phyloP scores from a whole-genome alignment of 108 stramenopile species.

The Seminavis robusta region DNA sequence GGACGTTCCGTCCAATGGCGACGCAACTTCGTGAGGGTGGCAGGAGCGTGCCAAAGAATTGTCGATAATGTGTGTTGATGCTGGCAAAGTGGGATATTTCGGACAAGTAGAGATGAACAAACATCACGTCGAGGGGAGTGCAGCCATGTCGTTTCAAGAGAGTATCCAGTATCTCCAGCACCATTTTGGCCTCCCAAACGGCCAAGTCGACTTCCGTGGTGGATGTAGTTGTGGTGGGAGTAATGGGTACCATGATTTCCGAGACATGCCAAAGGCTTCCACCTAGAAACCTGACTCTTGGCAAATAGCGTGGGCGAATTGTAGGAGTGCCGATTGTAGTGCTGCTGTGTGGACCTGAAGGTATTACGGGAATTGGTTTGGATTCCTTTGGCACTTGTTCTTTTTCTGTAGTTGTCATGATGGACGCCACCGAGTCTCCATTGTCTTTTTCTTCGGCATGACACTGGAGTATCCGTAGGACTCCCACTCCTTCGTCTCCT shows the following conservation, averaged over 20 bases:
- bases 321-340: not conserved
- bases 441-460: constrained; percentile 70
- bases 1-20: constrained; percentile 48
- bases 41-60: constrained; percentile 67
- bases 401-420: not conserved
- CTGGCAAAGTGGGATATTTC: constrained; percentile 87
- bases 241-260: constrained; percentile 57
- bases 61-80: constrained; percentile 86
- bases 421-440: constrained; percentile 7
- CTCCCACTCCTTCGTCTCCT: constrained; percentile 77
- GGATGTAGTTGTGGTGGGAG: constrained; percentile 13
- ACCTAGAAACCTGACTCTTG: constrained; percentile 40
- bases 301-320: constrained; percentile 7
- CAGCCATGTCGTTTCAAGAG: constrained; percentile 30
- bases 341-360: too few relatives aligned
- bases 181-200: constrained; percentile 48
- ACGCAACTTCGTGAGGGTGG: constrained; percentile 88
- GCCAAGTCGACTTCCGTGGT: constrained; percentile 54
- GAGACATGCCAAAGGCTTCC: constrained; percentile 73
- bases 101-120: constrained; percentile 90
- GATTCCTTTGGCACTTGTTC: not conserved
- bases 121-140: constrained; percentile 76
- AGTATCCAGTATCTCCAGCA: constrained; percentile 39
- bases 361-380: too few relatives aligned
- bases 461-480: constrained; percentile 68